Conservation (phyloP, 768 basidiomycete species). For the Rossbeevera mucosa region DNA sequence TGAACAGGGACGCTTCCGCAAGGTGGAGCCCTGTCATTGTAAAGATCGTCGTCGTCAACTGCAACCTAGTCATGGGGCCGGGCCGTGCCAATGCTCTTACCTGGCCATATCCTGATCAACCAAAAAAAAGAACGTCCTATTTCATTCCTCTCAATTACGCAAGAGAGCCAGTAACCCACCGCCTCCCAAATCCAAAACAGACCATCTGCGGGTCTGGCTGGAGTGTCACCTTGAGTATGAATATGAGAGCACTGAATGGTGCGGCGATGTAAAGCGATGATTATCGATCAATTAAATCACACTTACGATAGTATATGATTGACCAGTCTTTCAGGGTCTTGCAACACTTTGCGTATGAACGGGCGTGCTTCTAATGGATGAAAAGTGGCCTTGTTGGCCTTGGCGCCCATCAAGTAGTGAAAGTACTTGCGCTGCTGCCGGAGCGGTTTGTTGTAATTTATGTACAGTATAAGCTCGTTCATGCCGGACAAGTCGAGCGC, state of each 20-base stretch:
- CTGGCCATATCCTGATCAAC: constrained; percentile 21
- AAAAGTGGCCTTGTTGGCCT: constrained; percentile 3
- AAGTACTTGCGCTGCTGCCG: constrained; percentile 14
- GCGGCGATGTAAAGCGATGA: background rate
- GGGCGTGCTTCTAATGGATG: constrained; percentile 12
- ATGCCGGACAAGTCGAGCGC: constrained; percentile 18
- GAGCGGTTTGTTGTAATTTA: constrained; percentile 5
- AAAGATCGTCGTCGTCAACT: background rate
- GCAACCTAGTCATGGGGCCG: background rate
- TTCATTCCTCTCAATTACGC: background rate
- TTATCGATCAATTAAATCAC: background rate
- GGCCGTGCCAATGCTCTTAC: background rate
- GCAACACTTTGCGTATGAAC: constrained; percentile 18
- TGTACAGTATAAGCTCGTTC: constrained; percentile 3
- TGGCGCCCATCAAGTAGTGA: constrained; percentile 10
- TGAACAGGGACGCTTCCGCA: constrained; percentile 28
- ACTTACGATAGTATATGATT: constrained; percentile 22
- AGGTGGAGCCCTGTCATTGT: constrained; percentile 26
- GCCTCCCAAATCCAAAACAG: constrained; percentile 29
- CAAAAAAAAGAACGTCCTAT: background rate
- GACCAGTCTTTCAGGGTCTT: constrained; percentile 10
- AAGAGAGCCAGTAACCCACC: constrained; percentile 8
- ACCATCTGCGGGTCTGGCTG: constrained; percentile 15
- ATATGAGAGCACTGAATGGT: constrained; percentile 7
- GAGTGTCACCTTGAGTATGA: constrained; percentile 36